These are phyloP conservation scores for Sporothrix pallida DNA, from an alignment of 2,329 filamentous ascomycete genomes.

Conservation along the genomic window DNA sequence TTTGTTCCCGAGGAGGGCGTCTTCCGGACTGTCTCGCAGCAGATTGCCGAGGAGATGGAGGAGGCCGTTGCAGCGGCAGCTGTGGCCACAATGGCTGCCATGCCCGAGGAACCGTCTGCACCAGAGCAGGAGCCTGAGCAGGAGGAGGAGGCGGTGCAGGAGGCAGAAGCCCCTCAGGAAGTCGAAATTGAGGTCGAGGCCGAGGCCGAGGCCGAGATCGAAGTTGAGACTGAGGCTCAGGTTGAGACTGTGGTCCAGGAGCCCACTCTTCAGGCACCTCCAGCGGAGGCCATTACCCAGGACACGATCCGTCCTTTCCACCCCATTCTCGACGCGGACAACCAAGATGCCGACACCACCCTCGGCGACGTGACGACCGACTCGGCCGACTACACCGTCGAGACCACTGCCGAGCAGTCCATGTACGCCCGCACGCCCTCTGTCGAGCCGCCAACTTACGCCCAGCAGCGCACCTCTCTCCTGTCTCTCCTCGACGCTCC, in stretches of 20 bases:
- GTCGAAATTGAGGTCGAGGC: background rate
- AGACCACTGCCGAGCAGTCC: conserved; percentile 42
- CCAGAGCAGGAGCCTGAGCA: background rate
- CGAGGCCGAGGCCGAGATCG: background rate
- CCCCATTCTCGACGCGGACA: conserved; percentile 33
- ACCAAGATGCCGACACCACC: conserved; percentile 45
- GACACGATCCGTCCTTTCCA: background rate
- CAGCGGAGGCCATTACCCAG: background rate
- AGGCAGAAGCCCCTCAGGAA: background rate
- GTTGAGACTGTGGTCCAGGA: background rate
- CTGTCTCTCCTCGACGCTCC: conserved; percentile 66
- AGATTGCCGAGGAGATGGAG: conserved; percentile 55
- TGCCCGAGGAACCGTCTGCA: conserved; percentile 40
- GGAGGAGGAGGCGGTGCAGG: background rate
- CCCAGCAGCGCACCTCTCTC: conserved; percentile 62
- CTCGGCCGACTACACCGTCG: conserved; percentile 26
- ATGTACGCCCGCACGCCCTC: conserved; percentile 65
- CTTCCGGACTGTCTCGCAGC: conserved; percentile 64
- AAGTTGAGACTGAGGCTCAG: background rate
- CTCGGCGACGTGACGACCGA: conserved; percentile 41
- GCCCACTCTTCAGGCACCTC: too few species aligned
- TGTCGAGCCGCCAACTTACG: conserved; percentile 65
- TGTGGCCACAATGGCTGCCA: conserved; percentile 38
- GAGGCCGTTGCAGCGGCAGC: conserved; percentile 40
- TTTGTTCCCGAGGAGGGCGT: conserved; percentile 68